phyloP scores from a whole-genome alignment of 257 asterid species.

The Capsicum pubescens region DNA sequence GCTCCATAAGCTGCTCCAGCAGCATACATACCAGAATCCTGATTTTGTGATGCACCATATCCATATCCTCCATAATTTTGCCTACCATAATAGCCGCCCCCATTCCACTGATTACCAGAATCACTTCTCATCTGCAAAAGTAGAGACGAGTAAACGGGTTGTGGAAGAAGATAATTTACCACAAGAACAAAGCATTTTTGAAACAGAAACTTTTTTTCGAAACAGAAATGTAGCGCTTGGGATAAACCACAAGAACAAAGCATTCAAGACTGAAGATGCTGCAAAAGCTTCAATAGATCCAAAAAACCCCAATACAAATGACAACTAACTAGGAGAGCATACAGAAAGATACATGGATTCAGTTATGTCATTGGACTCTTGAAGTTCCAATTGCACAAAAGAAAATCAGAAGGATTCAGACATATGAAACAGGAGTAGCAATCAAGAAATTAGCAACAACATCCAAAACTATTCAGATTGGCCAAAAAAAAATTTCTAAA shows the following conservation, averaged over 20 bases:
- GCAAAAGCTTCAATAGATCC: background rate
- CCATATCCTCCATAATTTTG: conserved; percentile 81
- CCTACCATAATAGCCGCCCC: conserved; percentile 60
- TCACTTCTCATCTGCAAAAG: conserved; percentile 68
- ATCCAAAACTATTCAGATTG: background rate
- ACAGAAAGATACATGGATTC: background rate
- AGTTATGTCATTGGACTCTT: background rate
- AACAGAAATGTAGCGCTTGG: too few relatives aligned
- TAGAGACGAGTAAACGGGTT: background rate
- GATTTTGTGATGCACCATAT: conserved; percentile 45
- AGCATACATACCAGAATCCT: conserved; percentile 44
- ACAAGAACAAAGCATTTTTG: background rate
- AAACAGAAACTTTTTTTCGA: too few relatives aligned
- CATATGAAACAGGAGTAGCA: background rate
- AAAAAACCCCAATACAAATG: background rate
- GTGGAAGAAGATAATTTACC: background rate
- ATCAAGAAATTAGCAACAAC: background rate
- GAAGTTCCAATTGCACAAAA: background rate
- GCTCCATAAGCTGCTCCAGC: conserved; percentile 57
- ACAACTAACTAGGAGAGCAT: background rate
- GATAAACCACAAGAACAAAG: background rate
- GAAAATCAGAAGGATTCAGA: background rate
- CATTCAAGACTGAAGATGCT: background rate
- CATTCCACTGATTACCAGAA: conserved; percentile 61
- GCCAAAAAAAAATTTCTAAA: background rate